phyloP scores from a whole-genome alignment of 805 yeast species.

The Candida glaebosa region DNA sequence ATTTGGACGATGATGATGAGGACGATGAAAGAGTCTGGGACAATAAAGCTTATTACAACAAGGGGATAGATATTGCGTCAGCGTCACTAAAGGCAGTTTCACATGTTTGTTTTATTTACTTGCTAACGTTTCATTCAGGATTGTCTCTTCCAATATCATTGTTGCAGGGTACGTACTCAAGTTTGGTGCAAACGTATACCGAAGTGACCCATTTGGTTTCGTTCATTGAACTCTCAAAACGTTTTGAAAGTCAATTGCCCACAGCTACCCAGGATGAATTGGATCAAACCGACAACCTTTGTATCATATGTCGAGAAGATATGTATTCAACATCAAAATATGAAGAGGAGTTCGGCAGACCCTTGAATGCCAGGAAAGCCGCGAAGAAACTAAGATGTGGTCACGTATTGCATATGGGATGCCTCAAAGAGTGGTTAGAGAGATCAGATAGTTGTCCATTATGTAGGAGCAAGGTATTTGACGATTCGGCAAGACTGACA shows the following conservation, averaged over 20 bases:
- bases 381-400: conserved; percentile 83
- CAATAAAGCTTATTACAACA: conserved; percentile 55
- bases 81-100: conserved; percentile 35
- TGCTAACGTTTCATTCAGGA: conserved; percentile 30
- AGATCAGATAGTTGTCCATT: conserved; percentile 92
- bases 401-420: conserved; percentile 85
- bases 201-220: conserved; percentile 43
- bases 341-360: conserved; percentile 17
- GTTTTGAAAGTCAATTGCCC: conserved; percentile 59
- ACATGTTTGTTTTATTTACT: conserved; percentile 29
- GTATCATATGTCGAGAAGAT: conserved; percentile 92
- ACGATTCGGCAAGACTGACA: conserved; percentile 1
- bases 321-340: conserved; percentile 51
- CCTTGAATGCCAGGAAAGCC: conserved; percentile 32
- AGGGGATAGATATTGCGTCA: conserved; percentile 52
- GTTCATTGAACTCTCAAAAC: conserved; percentile 53
- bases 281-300: conserved; percentile 52
- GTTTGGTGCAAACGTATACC: conserved; percentile 27
- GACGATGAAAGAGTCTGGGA: conserved; percentile 73
- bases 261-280: conserved; percentile 64
- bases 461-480: conserved; percentile 69
- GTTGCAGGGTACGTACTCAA: conserved; percentile 43
- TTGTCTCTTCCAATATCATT: conserved; percentile 34
- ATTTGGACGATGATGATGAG: conserved; percentile 19
- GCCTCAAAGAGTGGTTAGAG: conserved; percentile 90